These are phyloP conservation scores for Aquilaria agallochum DNA, from an alignment of 441 rosid genomes.

Conservation along the genomic window DNA sequence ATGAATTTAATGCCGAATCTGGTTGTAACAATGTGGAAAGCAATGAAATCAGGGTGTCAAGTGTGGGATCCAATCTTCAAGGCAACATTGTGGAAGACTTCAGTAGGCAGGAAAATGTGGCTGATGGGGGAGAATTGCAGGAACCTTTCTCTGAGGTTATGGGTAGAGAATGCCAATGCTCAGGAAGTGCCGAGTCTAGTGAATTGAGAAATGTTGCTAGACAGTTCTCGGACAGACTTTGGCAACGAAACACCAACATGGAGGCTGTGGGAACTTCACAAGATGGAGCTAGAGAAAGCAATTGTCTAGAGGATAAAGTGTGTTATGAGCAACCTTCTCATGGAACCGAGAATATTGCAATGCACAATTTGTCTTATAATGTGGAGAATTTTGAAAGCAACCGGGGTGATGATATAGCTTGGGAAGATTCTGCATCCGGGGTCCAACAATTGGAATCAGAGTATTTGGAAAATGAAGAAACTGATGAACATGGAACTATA, in stretches of 20 bases:
- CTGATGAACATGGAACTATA: constrained; percentile 32
- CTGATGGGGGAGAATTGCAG: constrained; percentile 36
- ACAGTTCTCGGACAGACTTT: constrained; percentile 25
- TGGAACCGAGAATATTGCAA: constrained; percentile 23
- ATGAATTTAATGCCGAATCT: constrained; percentile 31
- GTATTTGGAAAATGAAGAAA: constrained; percentile 36
- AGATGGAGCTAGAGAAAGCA: constrained; percentile 26
- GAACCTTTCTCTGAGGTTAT: constrained; percentile 38
- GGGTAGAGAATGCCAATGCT: constrained; percentile 31
- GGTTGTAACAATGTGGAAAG: constrained; percentile 30
- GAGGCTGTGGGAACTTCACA: constrained; percentile 22
- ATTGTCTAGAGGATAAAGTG: constrained; percentile 20
- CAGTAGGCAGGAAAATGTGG: constrained; percentile 34
- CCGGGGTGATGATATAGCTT: constrained; percentile 24
- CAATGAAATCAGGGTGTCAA: constrained; percentile 22
- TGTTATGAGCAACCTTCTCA: constrained; percentile 29
- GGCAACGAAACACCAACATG: constrained; percentile 21
- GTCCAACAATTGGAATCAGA: constrained; percentile 36
- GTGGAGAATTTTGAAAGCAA: constrained; percentile 28
- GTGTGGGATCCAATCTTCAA: constrained; percentile 33
- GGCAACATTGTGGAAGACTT: constrained; percentile 24
- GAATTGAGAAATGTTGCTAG: constrained; percentile 31
- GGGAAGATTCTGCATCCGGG: constrained; percentile 27
- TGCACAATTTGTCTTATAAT: constrained; percentile 14
- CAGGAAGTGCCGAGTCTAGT: constrained; percentile 23